Conservation (phyloP, 2,329 filamentous ascomycete species). For the Colletotrichum lupini region DNA sequence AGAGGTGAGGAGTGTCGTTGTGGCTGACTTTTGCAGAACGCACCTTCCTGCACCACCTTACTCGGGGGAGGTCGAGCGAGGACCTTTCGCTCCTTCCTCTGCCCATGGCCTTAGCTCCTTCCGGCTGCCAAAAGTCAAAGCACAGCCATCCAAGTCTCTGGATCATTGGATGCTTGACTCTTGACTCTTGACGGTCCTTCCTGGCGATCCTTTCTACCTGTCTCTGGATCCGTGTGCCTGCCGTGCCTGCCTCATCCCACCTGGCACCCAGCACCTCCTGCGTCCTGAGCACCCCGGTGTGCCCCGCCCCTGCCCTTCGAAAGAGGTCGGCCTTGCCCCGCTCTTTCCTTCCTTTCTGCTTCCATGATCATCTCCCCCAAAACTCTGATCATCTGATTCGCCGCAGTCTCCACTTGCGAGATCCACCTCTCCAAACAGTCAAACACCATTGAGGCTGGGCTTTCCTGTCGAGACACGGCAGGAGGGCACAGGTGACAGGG, state of each 20-base stretch:
- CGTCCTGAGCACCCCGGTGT: not conserved
- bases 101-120: not conserved
- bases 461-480: not conserved
- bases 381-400: constrained; percentile 19
- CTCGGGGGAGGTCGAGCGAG: too few relatives aligned
- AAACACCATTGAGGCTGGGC: not conserved
- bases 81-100: not conserved
- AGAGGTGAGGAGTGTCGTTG: not conserved
- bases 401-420: not conserved
- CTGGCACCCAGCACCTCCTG: not conserved
- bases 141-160: not conserved
- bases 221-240: too few relatives aligned
- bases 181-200: too few relatives aligned
- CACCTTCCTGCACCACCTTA: not conserved
- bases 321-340: constrained; percentile 7
- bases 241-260: too few relatives aligned
- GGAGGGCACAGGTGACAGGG: too few relatives aligned
- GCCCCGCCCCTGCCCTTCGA: not conserved
- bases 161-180: not conserved
- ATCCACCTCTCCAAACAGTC: not conserved
- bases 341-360: constrained; percentile 22
- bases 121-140: not conserved
- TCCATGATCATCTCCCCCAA: not conserved
- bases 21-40: not conserved
- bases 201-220: not conserved